Evolutionary conservation across 202 grass and related monocot species (phyloP).

Genomic region (Elaeis oleifera): DNA sequence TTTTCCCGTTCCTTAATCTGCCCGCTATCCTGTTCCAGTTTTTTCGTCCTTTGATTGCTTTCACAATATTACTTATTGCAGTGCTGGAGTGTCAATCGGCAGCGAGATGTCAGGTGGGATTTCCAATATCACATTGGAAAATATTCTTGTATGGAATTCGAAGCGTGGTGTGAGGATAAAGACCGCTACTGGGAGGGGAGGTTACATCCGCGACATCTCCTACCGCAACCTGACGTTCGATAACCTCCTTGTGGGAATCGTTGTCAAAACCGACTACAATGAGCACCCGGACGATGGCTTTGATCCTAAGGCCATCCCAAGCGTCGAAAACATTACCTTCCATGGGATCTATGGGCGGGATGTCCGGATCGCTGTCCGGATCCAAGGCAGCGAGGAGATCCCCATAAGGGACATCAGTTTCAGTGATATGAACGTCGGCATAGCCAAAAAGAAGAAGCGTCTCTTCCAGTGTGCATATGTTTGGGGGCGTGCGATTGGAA

Average conservation of each 20-base stretch:
- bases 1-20: no score
- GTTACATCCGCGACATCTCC: conserved; percentile 5
- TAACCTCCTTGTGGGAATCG: conserved; percentile 2
- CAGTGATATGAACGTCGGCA: neutral
- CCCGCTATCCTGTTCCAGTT: no score
- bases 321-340: conserved; percentile 11
- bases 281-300: conserved; percentile 11
- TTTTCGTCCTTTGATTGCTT: no score
- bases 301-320: conserved; percentile 1
- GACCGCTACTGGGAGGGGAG: conserved; percentile 16
- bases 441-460: conserved; percentile 4
- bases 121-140: conserved; percentile 10
- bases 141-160: conserved; percentile 14
- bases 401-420: conserved; percentile 2
- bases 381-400: conserved; percentile 18
- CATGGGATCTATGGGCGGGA: conserved; percentile 3
- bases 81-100: conserved; percentile 21
- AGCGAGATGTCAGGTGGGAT: conserved; percentile 25
- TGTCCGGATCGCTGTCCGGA: conserved; percentile 9
- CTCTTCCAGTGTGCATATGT: conserved; percentile 15
- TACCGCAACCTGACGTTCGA: conserved; percentile 7
- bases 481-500: neutral
- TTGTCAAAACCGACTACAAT: conserved; percentile 15
- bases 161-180: conserved; percentile 17
- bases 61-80: neutral